Evolutionary conservation across 345 rosid genomes (phyloP).

Genomic region (Clarkia xantiana): DNA sequence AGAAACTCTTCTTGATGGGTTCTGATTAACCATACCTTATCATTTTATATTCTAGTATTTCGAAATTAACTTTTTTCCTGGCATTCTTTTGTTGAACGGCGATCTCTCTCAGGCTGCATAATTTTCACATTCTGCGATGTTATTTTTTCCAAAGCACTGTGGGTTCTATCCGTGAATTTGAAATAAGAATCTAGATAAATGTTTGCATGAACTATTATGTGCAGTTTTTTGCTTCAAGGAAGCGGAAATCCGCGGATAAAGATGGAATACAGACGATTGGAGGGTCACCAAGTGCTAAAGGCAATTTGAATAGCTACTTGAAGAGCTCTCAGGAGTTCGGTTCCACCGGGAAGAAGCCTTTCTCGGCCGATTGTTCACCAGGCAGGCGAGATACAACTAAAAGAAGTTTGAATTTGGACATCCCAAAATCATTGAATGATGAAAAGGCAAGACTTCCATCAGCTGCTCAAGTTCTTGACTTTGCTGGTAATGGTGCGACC

Average conservation of each 20-base stretch:
- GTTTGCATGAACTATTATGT: not conserved
- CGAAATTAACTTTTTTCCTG: no score
- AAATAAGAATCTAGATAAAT: no score
- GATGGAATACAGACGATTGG: constrained; percentile 31
- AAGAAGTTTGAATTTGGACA: constrained; percentile 32
- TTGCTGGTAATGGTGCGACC: constrained; percentile 13
- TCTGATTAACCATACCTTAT: no score
- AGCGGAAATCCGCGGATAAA: constrained; percentile 52
- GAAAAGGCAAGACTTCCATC: constrained; percentile 15
- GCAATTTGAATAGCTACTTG: constrained; percentile 53
- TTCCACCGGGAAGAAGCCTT: constrained; percentile 6
- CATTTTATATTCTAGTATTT: no score
- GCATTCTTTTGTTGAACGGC: no score
- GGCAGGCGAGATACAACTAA: constrained; percentile 27
- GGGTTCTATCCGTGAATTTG: no score
- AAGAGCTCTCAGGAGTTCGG: constrained; percentile 31
- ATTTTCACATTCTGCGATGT: no score
- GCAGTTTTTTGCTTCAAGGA: constrained; percentile 68
- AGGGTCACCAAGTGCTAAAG: constrained; percentile 56
- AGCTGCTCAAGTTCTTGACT: constrained; percentile 11
- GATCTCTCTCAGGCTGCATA: no score
- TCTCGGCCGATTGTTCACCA: constrained; percentile 11
- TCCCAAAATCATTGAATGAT: constrained; percentile 14
- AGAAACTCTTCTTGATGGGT: no score
- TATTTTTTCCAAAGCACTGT: no score